Evolutionary conservation across 225 moss, liverwort and hornwort genomes (phyloP).

Genomic region (Pleurozium schreberi): DNA sequence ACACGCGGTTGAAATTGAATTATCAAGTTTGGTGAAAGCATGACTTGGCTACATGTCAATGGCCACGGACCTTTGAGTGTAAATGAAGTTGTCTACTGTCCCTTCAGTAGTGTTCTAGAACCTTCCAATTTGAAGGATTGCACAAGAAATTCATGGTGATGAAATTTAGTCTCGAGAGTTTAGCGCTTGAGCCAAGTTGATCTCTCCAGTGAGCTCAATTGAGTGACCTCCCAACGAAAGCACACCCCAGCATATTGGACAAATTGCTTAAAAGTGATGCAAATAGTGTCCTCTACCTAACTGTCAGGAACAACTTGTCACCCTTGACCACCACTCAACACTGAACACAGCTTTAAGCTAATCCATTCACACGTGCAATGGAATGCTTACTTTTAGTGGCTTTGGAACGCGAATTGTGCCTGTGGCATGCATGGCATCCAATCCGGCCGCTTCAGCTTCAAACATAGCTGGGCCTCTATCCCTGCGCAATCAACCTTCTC

Average conservation of each 20-base stretch:
- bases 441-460: conserved; percentile 91
- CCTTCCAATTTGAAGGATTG: neutral
- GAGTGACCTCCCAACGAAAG: neutral
- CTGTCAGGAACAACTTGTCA: neutral
- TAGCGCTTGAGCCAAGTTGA: neutral
- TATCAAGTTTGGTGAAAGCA: neutral
- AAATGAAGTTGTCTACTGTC: neutral
- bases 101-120: neutral
- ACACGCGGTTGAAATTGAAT: neutral
- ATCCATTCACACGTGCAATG: neutral
- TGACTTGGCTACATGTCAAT: neutral
- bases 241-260: neutral
- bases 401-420: conserved; percentile 81
- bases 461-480: conserved; percentile 80
- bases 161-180: neutral
- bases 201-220: neutral
- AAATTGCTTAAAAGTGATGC: neutral
- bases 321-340: neutral
- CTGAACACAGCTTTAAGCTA: neutral
- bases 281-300: neutral
- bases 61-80: neutral
- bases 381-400: conserved; percentile 47
- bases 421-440: conserved; percentile 76
- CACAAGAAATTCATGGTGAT: neutral
- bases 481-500: conserved; percentile 33